Conservation (phyloP, 1,284 basidiomycete species). For the Schizophyllum amplum region DNA sequence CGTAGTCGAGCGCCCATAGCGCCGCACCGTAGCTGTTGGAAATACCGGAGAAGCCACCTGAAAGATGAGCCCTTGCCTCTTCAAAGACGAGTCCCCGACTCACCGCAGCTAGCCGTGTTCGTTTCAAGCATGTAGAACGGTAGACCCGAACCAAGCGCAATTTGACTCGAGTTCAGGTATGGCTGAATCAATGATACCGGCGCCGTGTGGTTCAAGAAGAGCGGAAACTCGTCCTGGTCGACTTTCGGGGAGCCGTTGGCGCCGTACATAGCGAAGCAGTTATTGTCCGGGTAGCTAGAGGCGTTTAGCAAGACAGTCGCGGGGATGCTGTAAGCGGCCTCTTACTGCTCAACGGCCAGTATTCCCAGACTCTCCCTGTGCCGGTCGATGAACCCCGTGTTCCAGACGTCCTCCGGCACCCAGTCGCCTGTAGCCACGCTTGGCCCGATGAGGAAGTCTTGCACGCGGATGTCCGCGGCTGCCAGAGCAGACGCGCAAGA, state of each 20-base stretch:
- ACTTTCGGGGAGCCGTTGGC: constrained; percentile 23
- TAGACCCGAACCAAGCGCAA: constrained; percentile 37
- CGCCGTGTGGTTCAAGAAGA: constrained; percentile 48
- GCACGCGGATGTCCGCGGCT: constrained; percentile 24
- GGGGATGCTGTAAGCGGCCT: not conserved
- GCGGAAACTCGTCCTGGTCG: constrained; percentile 34
- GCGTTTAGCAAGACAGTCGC: constrained; percentile 6
- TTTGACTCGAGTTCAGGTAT: constrained; percentile 37
- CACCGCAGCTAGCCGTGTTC: constrained; percentile 45
- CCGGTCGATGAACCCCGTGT: constrained; percentile 35
- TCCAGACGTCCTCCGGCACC: constrained; percentile 35
- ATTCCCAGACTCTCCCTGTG: constrained; percentile 30
- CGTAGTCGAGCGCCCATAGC: constrained; percentile 66
- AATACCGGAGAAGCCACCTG: constrained; percentile 73
- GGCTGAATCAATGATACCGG: constrained; percentile 32
- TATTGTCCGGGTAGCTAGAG: constrained; percentile 50
- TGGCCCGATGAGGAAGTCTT: constrained; percentile 11
- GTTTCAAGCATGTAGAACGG: constrained; percentile 42
- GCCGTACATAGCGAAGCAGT: constrained; percentile 50
- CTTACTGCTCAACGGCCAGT: constrained; percentile 43
- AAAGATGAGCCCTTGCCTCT: no score
- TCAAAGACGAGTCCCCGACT: not conserved
- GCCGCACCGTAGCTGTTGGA: constrained; percentile 66
- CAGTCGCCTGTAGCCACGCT: constrained; percentile 39
- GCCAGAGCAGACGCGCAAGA: constrained; percentile 32